Percentiles rank a stretch among this genome's conserved stretches.
Evolutionary conservation across 108 stramenopile genomes (phyloP).

Genomic region (Skeletonema potamos): DNA sequence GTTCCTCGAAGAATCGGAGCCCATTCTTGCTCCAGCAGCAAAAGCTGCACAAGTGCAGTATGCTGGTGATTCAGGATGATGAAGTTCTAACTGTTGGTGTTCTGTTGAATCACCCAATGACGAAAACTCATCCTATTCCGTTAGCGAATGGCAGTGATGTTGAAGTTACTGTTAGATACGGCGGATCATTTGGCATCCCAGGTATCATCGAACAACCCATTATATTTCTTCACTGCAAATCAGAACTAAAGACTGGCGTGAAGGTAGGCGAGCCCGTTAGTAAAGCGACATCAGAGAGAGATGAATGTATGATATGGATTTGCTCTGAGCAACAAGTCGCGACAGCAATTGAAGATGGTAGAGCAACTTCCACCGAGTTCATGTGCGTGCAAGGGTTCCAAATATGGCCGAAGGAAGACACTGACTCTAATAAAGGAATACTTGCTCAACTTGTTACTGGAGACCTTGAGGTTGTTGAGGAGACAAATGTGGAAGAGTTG

Average conservation of each 20-base stretch:
- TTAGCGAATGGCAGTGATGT: slow-evolving; percentile 1
- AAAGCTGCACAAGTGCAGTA: slow-evolving; percentile 11
- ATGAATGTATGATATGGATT: slow-evolving; percentile 4
- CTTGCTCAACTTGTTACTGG: slow-evolving; percentile 35
- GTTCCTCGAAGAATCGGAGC: slow-evolving; percentile 5
- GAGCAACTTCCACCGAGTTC: slow-evolving; percentile 10
- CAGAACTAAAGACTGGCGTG: background rate
- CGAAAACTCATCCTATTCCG: background rate
- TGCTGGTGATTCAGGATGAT: slow-evolving; percentile 18
- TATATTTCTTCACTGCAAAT: slow-evolving; percentile 7
- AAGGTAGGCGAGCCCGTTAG: slow-evolving; percentile 1
- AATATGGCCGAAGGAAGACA: slow-evolving; percentile 40
- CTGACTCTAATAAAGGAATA: slow-evolving; percentile 22
- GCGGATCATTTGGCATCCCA: slow-evolving; percentile 9
- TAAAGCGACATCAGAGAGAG: background rate
- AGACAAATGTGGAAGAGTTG: slow-evolving; percentile 5
- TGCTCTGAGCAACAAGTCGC: slow-evolving; percentile 8
- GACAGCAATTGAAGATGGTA: slow-evolving; percentile 9
- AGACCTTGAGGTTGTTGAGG: slow-evolving; percentile 29
- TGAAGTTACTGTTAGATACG: slow-evolving; percentile 2
- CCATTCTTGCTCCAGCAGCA: slow-evolving; percentile 13
- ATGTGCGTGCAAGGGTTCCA: slow-evolving; percentile 16
- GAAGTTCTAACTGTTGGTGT: slow-evolving; percentile 11
- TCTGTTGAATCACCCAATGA: slow-evolving; percentile 19
- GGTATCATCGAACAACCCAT: background rate